Base-by-base conservation (phyloP, 176 grass and related monocot genomes). In the Oryza coarctata region DNA sequence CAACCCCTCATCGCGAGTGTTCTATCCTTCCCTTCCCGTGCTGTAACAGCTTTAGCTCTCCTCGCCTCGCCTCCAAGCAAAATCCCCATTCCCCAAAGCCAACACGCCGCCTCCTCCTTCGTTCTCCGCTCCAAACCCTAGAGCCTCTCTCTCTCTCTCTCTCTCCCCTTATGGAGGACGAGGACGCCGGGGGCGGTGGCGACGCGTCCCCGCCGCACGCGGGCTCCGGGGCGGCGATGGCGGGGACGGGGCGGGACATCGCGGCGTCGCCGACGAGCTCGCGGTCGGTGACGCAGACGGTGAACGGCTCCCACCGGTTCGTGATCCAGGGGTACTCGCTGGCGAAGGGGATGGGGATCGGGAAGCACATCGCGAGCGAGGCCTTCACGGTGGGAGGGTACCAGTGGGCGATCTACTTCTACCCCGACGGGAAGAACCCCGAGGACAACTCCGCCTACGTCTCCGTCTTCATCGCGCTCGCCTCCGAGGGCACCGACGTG, bases 381-480 rank as follows among this genome's bases (percentile, higher is more conserved):
- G 93, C 90, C 83, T 98, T 98, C 84, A 82, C 92, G 17, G 90
- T 98, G 22, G 95, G 90, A 0, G 95, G 95, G 0, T 91, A 93
- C 86, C 86, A 95, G 90, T 98, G 95, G 95, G 88, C 86, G 49
- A 93, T 98, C 89, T 95, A 93, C 86, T 98, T 98, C 80, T 98
- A 95, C 52, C 95, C 95, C 7, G 95, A 98, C 49, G 95, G 95
- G 68, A 95, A 95, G 89, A 93, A 95, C 74, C 92, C 92, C 18
- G 95, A 98, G 87, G 95, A 98, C 83, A 95, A 95, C 74, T 91
- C 92, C 38, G 68, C 71, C 41, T 98, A 95, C 77, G 92, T 98
- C 62, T 98, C 95, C 33, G 95, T 98, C 43, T 98, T 93, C 85
- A 93, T 98, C 80, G 95, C 90, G 23, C 84, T 98, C 25, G 88